Conservation (phyloP, 139 green algal genomes). For the Pseudopediastrum boryanum region DNA sequence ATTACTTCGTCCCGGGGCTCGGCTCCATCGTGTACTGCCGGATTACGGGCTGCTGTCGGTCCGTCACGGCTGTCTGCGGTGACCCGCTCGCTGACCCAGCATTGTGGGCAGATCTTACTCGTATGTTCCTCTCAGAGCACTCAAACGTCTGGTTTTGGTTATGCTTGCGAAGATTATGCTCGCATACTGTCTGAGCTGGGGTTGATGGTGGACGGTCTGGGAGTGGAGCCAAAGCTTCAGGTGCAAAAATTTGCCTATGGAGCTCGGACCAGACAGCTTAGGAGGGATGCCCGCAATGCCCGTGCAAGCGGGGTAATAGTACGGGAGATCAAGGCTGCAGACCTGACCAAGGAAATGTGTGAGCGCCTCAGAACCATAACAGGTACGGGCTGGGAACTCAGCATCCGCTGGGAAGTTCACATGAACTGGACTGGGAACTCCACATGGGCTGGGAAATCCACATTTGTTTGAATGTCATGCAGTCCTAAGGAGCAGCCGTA, state of each 20-base stretch:
- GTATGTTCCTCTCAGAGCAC: conserved; percentile 13
- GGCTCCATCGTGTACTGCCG: conserved; percentile 6
- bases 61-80: conserved; percentile 6
- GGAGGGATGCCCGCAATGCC: conserved; percentile 13
- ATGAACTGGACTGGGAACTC: too few species aligned
- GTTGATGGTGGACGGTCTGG: conserved; percentile 23
- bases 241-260: conserved; percentile 29
- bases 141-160: conserved; percentile 11
- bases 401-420: too few species aligned
- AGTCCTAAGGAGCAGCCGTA: too few species aligned
- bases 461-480: too few species aligned
- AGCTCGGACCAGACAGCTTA: conserved; percentile 10
- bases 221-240: conserved; percentile 28
- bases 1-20: conserved; percentile 31
- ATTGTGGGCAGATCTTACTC: conserved; percentile 2
- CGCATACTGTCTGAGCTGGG: conserved; percentile 15
- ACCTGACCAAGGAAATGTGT: conserved; percentile 27
- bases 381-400: too few species aligned
- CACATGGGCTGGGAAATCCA: too few species aligned
- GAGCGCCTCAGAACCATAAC: too few species aligned
- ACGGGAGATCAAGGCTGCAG: conserved; percentile 13
- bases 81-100: conserved; percentile 11
- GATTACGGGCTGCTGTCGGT: conserved; percentile 11
- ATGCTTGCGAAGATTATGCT: conserved; percentile 18
- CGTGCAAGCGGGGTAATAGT: conserved; percentile 22